These are phyloP conservation scores for Kitagawia praeruptora DNA, from an alignment of 129 eudicot genomes.

Conservation along the genomic window DNA sequence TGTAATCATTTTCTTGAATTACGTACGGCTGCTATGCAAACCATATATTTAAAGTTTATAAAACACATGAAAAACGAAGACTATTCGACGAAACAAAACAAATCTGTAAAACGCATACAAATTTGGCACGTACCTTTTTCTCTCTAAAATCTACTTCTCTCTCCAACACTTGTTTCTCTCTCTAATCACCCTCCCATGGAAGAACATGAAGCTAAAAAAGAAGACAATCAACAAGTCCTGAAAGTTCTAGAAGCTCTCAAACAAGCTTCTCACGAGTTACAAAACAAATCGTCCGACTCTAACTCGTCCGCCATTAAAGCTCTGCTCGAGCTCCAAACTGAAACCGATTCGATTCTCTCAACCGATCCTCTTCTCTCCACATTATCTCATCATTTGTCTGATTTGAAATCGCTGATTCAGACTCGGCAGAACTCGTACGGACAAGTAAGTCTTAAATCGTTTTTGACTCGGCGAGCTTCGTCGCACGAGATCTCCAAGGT, in stretches of 20 bases:
- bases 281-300: constrained; percentile 23
- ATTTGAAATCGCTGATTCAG: constrained; percentile 37
- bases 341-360: constrained; percentile 44
- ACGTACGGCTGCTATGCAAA: too few relatives aligned
- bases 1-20: too few relatives aligned
- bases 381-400: constrained; percentile 44
- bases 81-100: neutral
- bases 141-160: neutral
- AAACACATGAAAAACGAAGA: constrained; percentile 1
- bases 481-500: constrained; percentile 56
- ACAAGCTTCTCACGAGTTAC: constrained; percentile 34
- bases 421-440: constrained; percentile 20
- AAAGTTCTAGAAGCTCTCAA: constrained; percentile 5
- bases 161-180: neutral
- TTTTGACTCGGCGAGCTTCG: constrained; percentile 40
- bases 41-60: too few relatives aligned
- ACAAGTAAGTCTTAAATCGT: constrained; percentile 37
- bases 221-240: neutral
- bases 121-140: neutral
- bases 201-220: neutral
- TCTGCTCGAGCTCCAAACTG: constrained; percentile 58
- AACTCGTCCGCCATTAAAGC: constrained; percentile 54
- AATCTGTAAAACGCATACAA: neutral
- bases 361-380: constrained; percentile 41
- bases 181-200: neutral